Conservation (phyloP, 176 grass and related monocot species). For the Metroxylon sagu region DNA sequence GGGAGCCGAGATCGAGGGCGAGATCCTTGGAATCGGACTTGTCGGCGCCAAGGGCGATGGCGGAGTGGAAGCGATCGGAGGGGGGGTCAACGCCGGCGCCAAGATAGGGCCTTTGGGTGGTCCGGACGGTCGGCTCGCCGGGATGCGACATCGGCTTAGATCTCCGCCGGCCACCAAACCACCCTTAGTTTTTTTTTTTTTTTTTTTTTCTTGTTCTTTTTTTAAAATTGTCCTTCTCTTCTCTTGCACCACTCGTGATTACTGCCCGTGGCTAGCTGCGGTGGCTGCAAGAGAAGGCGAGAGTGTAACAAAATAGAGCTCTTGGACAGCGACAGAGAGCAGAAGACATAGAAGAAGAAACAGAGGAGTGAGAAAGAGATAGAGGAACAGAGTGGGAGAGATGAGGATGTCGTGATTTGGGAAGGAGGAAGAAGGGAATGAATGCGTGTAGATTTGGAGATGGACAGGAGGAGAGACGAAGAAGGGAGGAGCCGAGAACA, state of each 20-base stretch:
- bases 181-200: too few relatives aligned
- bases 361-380: neutral
- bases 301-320: too few relatives aligned
- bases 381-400: neutral
- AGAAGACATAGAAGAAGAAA: too few relatives aligned
- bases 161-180: too few relatives aligned
- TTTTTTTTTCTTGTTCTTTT: too few relatives aligned
- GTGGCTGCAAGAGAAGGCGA: too few relatives aligned
- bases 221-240: too few relatives aligned
- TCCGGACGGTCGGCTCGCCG: neutral
- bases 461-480: neutral
- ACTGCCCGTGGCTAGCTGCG: too few relatives aligned
- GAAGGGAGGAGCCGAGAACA: slow-evolving; percentile 3
- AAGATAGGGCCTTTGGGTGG: neutral
- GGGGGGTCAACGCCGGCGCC: neutral
- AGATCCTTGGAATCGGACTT: slow-evolving; percentile 9
- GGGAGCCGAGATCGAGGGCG: slow-evolving; percentile 8
- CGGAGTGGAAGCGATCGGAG: neutral
- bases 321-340: too few relatives aligned
- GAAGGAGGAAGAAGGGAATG: slow-evolving; percentile 4
- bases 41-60: neutral
- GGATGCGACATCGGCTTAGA: slow-evolving; percentile 8
- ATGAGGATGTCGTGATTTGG: slow-evolving; percentile 4
- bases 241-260: too few relatives aligned
- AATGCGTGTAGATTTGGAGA: slow-evolving; percentile 5